Evolutionary conservation across 345 rosid species (phyloP), one percentile per base, ranked within the genome.

Genomic region (Abelmoschus esculentus): DNA sequence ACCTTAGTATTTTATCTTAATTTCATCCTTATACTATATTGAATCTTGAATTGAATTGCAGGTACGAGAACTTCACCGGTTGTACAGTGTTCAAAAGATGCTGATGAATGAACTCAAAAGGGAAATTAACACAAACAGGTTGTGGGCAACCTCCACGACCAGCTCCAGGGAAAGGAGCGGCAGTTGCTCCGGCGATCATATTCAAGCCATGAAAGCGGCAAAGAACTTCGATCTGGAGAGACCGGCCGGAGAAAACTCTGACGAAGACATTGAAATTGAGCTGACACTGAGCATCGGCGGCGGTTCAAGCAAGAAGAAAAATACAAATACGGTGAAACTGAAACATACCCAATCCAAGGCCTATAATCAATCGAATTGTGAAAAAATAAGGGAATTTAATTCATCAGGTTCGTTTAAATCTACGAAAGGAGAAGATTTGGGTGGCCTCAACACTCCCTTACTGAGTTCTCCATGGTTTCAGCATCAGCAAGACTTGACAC

Each of bases 51-150:
- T 2, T 53, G 47, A 52, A 60, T 77, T 79, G 79, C 87, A 92
- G 98, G 95, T 92, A 38, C 67, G 80, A 58, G 98, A 92, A 79
- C 90, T 92, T 50, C 98, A 92, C 73, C 69, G 93, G 75, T 77
- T 92, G 54, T 87, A 90, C 70, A 78, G 77, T 72, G 86, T 84
- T 55, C 98, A 92, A 49, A 90, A 74, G 78, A 75, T 70, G 81
- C 77, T 92, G 72, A 92, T 86, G 93, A 79, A 75, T 15, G 91
- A 86, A 71, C 68, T 74, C 59, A 83, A 83, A 73, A 86, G 70
- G 46, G 78, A 78, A 66, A 61, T 50, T 10, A 81, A 80, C 22
- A 83, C 82, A 56, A 85, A 67, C 56, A 80, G 64, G 61, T 18
- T 70, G 11, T 73, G 80, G 81, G 56, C 18, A 55, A 59, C 12